A percentile compares a stretch with the other conserved stretches of the same genome.
Evolutionary conservation across 2,329 filamentous ascomycete species (phyloP).

Genomic region (Thermothelomyces thermophilus): DNA sequence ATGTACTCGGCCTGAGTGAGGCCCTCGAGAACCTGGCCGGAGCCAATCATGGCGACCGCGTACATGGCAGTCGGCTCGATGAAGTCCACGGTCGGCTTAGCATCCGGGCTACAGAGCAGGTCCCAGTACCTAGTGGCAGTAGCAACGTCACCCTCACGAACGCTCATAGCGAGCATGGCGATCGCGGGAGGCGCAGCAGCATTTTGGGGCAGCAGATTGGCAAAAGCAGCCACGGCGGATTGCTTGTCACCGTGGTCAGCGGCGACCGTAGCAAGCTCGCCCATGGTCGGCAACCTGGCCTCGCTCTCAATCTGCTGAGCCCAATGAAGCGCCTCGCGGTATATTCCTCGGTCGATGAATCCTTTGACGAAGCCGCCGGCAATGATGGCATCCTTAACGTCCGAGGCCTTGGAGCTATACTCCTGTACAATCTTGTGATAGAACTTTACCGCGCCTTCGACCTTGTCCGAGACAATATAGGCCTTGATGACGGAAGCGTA

Average conservation of each 20-base stretch:
- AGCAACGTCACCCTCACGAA: slow-evolving; percentile 73
- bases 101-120: slow-evolving; percentile 57
- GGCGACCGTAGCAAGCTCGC: slow-evolving; percentile 65
- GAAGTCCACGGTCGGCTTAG: slow-evolving; percentile 56
- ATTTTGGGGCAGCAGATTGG: slow-evolving; percentile 48
- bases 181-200: slow-evolving; percentile 56
- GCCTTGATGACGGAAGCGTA: slow-evolving; percentile 90
- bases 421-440: slow-evolving; percentile 67
- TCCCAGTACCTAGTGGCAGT: slow-evolving; percentile 77
- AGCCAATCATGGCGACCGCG: slow-evolving; percentile 77
- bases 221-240: slow-evolving; percentile 62
- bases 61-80: slow-evolving; percentile 91
- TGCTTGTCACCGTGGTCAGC: slow-evolving; percentile 70
- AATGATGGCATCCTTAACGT: slow-evolving; percentile 66
- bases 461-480: slow-evolving; percentile 74
- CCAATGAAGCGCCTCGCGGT: slow-evolving; percentile 67
- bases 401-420: slow-evolving; percentile 50
- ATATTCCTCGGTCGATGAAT: slow-evolving; percentile 62
- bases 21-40: slow-evolving; percentile 76
- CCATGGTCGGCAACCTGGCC: slow-evolving; percentile 57
- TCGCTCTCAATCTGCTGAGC: slow-evolving; percentile 57
- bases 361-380: slow-evolving; percentile 72
- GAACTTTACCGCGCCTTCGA: slow-evolving; percentile 78
- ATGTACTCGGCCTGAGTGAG: slow-evolving; percentile 73
- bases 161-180: slow-evolving; percentile 78